phyloP scores from a whole-genome alignment of 148 eudicot species.

The Pouteria glomerata region DNA sequence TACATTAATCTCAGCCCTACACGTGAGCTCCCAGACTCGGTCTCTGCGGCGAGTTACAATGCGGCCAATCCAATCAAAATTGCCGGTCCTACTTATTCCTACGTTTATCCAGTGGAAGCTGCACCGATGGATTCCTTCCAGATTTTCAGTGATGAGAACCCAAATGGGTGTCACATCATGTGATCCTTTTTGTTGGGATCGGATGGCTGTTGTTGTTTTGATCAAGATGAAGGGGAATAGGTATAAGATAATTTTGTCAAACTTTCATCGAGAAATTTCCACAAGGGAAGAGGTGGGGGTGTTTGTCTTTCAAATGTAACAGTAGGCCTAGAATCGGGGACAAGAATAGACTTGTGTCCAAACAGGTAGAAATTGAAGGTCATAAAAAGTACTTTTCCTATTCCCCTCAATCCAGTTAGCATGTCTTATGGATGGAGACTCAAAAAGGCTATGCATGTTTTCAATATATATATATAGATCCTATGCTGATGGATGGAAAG shows the following conservation, averaged over 20 bases:
- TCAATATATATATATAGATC: neutral
- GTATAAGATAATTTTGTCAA: too few species aligned
- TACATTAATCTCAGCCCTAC: constrained; percentile 37
- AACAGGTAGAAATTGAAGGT: neutral
- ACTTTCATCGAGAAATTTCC: neutral
- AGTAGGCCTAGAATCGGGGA: too few species aligned
- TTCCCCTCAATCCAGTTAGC: neutral
- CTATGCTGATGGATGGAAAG: too few species aligned
- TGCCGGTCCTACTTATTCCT: constrained; percentile 31
- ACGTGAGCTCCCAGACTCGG: constrained; percentile 20
- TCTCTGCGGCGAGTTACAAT: constrained; percentile 41
- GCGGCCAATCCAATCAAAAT: constrained; percentile 29
- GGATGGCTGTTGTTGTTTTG: neutral
- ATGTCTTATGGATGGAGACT: neutral
- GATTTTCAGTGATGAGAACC: constrained; percentile 72
- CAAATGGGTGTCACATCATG: constrained; percentile 66
- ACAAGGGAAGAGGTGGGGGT: too few species aligned
- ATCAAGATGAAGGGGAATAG: neutral
- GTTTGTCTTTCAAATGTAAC: neutral
- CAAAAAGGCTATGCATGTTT: too few species aligned
- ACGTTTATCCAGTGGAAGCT: constrained; percentile 19
- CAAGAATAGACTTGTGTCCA: too few species aligned
- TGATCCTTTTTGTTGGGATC: constrained; percentile 16
- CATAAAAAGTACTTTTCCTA: too few species aligned
- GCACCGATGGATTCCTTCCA: constrained; percentile 39